Base-by-base conservation (phyloP, 768 basidiomycete species). In the Pulveroboletus sp. region DNA sequence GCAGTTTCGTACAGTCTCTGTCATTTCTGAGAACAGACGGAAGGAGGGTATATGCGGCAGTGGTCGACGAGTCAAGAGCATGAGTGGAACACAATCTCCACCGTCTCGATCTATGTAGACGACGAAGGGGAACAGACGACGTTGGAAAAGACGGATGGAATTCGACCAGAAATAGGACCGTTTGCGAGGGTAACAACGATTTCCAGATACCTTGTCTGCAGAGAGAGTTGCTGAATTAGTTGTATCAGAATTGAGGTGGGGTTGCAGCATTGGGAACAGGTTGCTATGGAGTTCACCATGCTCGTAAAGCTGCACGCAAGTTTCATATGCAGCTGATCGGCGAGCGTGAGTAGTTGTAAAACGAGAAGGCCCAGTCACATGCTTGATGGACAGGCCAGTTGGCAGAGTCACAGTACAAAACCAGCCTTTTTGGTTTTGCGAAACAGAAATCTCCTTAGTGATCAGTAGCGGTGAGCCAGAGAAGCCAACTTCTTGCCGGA, bases 81-180 rank as follows among this genome's bases (percentile, higher is more conserved):
- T 62, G 47, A 93, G 68, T 4, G 87, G 83, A 11, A 75, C 76
- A 55, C 80, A 77, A n/a, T 67, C 51, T 45, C 69, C 56, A 40
- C 44, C 54, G 20, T 17, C 63, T 21, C 61, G 58, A 23, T 64
- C 65, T 17, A 66, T 54, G 11, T 64, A 63, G 42, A 72, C 62
- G 34, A 90, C 68, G 27, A 87, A 64, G 8, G 73, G 60, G 43
- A 61, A 47, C 47, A 61, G 21, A 56, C 52, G 27, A 52, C 43
- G 32, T 24, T 52, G n/a, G 51, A 57, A 16, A 60, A 51, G 49
- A 45, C 59, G 61, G 56, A 42, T 58, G 49, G 71, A 62, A 55
- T 79, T 77, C 12, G 53, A 52, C 90, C 90, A 91, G 60, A 92
- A 88, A 33, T 72, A 66, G n/a, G 89, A 80, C 39, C 61, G 65